Conservation (phyloP, 2,329 filamentous ascomycete species). For the Colletotrichum tabaci region DNA sequence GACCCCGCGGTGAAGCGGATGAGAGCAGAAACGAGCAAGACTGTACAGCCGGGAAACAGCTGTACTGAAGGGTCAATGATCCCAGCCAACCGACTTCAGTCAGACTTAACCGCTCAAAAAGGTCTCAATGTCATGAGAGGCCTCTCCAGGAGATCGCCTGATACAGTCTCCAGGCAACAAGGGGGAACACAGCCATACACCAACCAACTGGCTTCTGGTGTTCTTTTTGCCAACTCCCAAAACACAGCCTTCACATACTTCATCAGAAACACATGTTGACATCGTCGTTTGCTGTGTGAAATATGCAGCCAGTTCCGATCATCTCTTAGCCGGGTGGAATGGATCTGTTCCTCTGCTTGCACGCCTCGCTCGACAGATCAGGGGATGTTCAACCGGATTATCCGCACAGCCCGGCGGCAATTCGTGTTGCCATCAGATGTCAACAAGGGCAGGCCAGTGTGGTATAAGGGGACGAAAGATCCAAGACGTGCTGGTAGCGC, state of each 20-base stretch:
- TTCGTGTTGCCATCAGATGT: neutral
- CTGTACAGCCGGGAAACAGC: neutral
- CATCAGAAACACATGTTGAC: neutral
- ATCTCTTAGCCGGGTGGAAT: neutral
- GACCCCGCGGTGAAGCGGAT: neutral
- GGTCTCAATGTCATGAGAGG: neutral
- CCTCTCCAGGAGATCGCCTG: constrained; percentile 1
- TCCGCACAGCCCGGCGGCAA: constrained; percentile 16
- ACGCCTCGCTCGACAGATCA: neutral
- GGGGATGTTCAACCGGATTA: neutral
- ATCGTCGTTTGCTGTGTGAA: neutral
- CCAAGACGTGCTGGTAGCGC: neutral
- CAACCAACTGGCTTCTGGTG: neutral
- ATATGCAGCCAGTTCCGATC: neutral
- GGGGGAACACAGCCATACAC: constrained; percentile 12
- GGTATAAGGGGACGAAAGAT: neutral
- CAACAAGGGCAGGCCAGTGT: neutral
- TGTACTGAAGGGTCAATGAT: neutral
- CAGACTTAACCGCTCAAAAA: neutral
- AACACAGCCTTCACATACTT: neutral
- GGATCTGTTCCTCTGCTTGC: constrained; percentile 1
- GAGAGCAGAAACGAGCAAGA: neutral
- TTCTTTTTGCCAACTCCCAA: neutral
- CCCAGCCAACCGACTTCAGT: constrained; percentile 9
- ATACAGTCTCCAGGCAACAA: constrained; percentile 9